Conservation (phyloP, 1,139 yeast species). For the Eremothecium coryli region DNA sequence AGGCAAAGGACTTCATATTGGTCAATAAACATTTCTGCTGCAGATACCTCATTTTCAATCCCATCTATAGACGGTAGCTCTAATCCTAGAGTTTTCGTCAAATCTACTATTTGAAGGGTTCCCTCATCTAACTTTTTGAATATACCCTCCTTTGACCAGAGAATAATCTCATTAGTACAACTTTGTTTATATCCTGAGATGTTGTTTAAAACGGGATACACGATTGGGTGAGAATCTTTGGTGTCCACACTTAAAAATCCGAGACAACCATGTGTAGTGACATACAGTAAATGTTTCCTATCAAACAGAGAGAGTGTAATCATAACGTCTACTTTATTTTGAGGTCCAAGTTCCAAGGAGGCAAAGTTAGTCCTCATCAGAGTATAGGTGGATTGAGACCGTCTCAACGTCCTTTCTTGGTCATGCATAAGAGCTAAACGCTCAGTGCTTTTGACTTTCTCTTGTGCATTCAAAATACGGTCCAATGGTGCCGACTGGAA, state of each 20-base stretch:
- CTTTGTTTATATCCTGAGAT: conserved; percentile 2
- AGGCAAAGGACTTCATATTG: not conserved
- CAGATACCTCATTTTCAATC: not conserved
- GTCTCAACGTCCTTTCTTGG: not conserved
- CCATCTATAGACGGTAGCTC: not conserved
- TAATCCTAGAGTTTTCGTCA: not conserved
- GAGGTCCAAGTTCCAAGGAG: not conserved
- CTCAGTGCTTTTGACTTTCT: conserved; percentile 1
- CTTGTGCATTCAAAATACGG: conserved; percentile 5
- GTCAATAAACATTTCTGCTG: conserved; percentile 1
- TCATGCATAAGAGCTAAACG: not conserved
- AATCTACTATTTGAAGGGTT: not conserved
- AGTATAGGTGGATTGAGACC: not conserved
- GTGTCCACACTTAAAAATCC: conserved; percentile 2
- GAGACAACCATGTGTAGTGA: conserved; percentile 3
- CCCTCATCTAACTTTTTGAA: conserved; percentile 1
- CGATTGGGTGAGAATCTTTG: conserved; percentile 1
- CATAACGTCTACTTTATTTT: not conserved
- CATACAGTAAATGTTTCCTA: not conserved
- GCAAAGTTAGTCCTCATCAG: not conserved
- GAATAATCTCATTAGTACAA: not conserved
- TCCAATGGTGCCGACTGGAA: conserved; percentile 5
- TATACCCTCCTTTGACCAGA: conserved; percentile 4
- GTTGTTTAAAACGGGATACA: conserved; percentile 3
- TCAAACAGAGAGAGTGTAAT: not conserved